Evolutionary conservation across 2,329 filamentous ascomycete genomes (phyloP).

Genomic region (Xylaria sp.): DNA sequence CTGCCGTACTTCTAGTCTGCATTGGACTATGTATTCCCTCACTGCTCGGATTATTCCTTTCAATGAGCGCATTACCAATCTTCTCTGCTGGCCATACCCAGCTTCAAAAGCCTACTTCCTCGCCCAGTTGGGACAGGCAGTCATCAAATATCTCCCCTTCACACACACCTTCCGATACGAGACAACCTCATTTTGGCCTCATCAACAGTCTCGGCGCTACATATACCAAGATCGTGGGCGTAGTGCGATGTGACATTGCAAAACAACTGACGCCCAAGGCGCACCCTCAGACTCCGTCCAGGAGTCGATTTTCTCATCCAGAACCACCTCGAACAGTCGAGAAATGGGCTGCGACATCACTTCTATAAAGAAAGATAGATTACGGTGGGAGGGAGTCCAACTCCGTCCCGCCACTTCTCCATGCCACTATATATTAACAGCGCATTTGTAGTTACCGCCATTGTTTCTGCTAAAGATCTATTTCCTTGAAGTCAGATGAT

Average conservation of each 20-base stretch:
- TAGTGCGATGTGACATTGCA: slow-evolving; percentile 12
- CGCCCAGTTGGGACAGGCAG: neutral
- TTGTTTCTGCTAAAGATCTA: neutral
- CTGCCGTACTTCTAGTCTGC: slow-evolving; percentile 15
- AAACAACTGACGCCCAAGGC: neutral
- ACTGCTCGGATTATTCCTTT: neutral
- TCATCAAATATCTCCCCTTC: neutral
- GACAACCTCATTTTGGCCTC: neutral
- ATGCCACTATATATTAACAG: slow-evolving; percentile 3
- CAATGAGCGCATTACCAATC: slow-evolving; percentile 2
- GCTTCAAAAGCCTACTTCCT: neutral
- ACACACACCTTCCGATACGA: neutral
- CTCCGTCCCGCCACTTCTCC: neutral
- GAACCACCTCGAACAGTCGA: neutral
- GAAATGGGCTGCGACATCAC: neutral
- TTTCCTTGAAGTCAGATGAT: slow-evolving; percentile 24
- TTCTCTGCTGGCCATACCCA: neutral
- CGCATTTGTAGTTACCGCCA: neutral
- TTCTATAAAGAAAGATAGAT: neutral
- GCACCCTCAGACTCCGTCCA: neutral
- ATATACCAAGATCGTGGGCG: neutral
- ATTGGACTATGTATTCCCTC: neutral
- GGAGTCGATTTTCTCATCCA: neutral
- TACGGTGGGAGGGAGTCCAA: neutral
- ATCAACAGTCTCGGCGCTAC: neutral